A percentile compares a stretch with the other conserved stretches of the same genome.
These are phyloP conservation scores for Balakata baccata DNA, from an alignment of 345 rosid genomes.

Conservation along the genomic window DNA sequence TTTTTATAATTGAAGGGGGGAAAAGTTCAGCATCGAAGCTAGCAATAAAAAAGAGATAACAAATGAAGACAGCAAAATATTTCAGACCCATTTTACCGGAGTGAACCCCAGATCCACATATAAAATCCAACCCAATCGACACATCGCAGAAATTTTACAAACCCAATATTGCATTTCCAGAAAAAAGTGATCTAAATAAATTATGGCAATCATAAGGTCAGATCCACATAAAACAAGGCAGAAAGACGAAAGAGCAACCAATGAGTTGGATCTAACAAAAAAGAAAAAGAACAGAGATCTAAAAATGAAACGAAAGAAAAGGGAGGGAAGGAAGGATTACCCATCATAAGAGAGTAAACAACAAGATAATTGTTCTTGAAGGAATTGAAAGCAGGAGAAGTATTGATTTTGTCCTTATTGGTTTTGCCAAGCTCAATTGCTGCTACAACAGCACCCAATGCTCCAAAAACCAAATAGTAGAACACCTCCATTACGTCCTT, in stretches of 20 bases:
- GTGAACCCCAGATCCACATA: not conserved
- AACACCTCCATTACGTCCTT: constrained; percentile 59
- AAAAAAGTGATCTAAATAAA: not conserved
- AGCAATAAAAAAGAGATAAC: not conserved
- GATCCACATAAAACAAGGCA: not conserved
- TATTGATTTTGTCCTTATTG: constrained; percentile 68
- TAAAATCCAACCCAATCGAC: not conserved
- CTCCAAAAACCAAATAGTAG: constrained; percentile 63
- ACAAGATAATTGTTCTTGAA: constrained; percentile 84
- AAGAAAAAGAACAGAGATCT: not conserved
- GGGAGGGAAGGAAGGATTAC: not conserved
- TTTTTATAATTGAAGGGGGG: too few relatives aligned
- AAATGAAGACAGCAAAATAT: not conserved
- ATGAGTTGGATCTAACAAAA: not conserved
- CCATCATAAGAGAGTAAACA: constrained; percentile 95
- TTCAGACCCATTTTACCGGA: too few relatives aligned
- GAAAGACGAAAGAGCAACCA: too few relatives aligned
- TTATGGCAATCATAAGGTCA: not conserved
- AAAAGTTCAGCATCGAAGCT: too few relatives aligned
- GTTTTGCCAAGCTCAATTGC: constrained; percentile 66
- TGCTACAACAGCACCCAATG: constrained; percentile 58
- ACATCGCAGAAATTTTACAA: not conserved
- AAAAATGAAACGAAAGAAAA: not conserved
- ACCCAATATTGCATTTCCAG: not conserved
- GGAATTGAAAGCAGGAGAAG: constrained; percentile 69